phyloP scores from a whole-genome alignment of 257 asterid species.

The Solanum rostratum region DNA sequence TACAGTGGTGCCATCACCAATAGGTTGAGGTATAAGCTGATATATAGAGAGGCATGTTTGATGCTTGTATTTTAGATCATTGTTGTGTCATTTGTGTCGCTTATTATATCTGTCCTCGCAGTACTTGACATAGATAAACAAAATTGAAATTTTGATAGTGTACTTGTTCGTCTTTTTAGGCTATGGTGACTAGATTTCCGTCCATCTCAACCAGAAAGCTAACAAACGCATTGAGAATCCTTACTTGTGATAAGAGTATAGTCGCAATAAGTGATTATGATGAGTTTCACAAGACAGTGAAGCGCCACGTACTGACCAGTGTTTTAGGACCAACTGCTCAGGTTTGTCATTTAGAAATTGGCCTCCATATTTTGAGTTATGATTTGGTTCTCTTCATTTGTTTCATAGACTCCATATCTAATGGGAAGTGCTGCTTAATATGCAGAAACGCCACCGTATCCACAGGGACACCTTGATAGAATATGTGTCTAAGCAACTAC shows the following conservation, averaged over 20 bases:
- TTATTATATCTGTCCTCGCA: neutral
- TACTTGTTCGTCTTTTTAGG: constrained; percentile 33
- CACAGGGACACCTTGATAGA: constrained; percentile 52
- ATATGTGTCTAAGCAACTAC: constrained; percentile 27
- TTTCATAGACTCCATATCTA: neutral
- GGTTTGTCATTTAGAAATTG: constrained; percentile 21
- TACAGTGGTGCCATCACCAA: neutral
- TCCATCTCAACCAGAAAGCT: constrained; percentile 82
- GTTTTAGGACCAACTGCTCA: constrained; percentile 70
- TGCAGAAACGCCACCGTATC: constrained; percentile 56
- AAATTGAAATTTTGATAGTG: neutral
- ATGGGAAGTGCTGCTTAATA: neutral
- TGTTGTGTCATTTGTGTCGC: neutral
- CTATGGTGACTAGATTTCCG: constrained; percentile 66
- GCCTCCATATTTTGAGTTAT: neutral
- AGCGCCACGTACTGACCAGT: constrained; percentile 41
- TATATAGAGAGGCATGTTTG: neutral
- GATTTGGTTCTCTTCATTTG: neutral
- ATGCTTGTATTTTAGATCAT: neutral
- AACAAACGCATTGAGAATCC: constrained; percentile 63
- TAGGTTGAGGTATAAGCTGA: neutral
- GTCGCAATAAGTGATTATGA: constrained; percentile 75
- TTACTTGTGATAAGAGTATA: constrained; percentile 52
- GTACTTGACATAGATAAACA: neutral
- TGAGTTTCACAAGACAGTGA: constrained; percentile 54